Evolutionary conservation across 192 early-diverging fungal species (phyloP).

Genomic region (Podochytrium sp.): DNA sequence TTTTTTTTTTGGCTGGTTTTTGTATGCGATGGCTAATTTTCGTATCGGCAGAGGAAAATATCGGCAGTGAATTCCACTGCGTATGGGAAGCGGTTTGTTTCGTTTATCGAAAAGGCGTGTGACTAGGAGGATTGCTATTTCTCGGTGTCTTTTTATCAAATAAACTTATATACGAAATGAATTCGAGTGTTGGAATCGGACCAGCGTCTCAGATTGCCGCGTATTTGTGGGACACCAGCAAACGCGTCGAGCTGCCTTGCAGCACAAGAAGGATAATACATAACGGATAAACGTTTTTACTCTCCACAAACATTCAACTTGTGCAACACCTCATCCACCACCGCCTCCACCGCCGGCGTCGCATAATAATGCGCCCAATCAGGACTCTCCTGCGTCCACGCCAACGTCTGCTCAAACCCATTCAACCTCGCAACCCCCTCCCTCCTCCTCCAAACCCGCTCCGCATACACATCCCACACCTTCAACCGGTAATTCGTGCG

Average conservation of each 20-base stretch:
- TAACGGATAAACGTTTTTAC: too few species aligned
- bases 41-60: conserved; percentile 50
- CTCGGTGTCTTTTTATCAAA: too few species aligned
- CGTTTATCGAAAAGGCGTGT: conserved; percentile 70
- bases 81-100: conserved; percentile 88
- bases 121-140: too few species aligned
- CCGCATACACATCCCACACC: background rate
- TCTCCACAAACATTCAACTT: too few species aligned
- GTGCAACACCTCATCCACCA: too few species aligned
- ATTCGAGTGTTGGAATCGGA: too few species aligned
- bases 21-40: background rate
- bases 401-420: background rate
- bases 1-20: background rate
- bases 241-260: too few species aligned
- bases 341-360: too few species aligned
- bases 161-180: too few species aligned
- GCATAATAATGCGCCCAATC: background rate
- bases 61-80: conserved; percentile 81
- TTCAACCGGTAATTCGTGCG: conserved; percentile 12
- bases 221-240: too few species aligned
- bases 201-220: too few species aligned
- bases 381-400: background rate
- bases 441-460: background rate
- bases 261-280: too few species aligned
- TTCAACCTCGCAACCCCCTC: conserved; percentile 1